These are phyloP conservation scores for Wickerhamomyces alni DNA, from an alignment of 805 yeast species.

Conservation along the genomic window DNA sequence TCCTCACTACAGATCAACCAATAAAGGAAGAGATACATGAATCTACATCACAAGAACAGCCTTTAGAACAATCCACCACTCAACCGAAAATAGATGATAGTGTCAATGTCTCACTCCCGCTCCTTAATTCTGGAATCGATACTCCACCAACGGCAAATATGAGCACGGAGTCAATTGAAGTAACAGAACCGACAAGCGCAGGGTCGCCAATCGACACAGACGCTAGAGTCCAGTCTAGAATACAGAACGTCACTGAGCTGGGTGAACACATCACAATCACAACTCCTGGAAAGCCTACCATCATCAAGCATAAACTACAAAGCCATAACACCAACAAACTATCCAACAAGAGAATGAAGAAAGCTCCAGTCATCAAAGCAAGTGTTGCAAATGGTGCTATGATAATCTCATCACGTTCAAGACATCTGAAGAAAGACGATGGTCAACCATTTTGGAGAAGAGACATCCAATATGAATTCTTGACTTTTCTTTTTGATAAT, in stretches of 20 bases:
- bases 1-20: too few species aligned
- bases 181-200: too few species aligned
- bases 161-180: too few species aligned
- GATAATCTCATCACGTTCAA: constrained; percentile 27
- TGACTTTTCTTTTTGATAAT: constrained; percentile 59
- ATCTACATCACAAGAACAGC: too few species aligned
- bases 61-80: background rate
- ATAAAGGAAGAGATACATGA: too few species aligned
- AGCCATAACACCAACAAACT: background rate
- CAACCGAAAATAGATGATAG: background rate
- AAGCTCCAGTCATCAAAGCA: constrained; percentile 10
- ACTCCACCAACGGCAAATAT: too few species aligned
- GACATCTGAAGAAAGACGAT: constrained; percentile 80
- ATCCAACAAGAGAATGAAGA: constrained; percentile 6
- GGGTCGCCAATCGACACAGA: too few species aligned
- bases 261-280: background rate
- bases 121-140: too few species aligned
- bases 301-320: background rate
- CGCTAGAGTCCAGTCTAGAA: too few species aligned
- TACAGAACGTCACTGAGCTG: background rate
- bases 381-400: constrained; percentile 5
- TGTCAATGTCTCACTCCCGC: background rate
- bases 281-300: background rate
- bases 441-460: constrained; percentile 89
- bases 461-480: constrained; percentile 82